phyloP scores from a whole-genome alignment of 192 early-diverging fungal species.

The Backusella luteola region DNA sequence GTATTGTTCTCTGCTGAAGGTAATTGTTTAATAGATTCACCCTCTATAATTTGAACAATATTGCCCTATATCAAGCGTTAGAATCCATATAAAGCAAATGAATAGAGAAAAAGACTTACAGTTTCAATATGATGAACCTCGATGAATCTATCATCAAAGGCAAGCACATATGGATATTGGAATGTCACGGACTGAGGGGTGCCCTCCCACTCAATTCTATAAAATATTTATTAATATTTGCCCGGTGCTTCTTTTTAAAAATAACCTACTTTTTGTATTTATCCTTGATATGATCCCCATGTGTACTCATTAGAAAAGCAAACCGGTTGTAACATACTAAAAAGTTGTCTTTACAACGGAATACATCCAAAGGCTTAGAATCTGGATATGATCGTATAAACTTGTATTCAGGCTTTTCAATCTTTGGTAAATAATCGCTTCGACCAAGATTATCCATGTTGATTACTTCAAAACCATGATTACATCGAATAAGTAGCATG shows the following conservation, averaged over 20 bases:
- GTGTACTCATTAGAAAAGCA: constrained; percentile 75
- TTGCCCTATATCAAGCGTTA: constrained; percentile 12
- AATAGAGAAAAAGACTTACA: constrained; percentile 30
- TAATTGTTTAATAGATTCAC: constrained; percentile 16
- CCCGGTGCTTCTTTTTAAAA: neutral
- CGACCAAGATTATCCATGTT: constrained; percentile 68
- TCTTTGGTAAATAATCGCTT: constrained; percentile 70
- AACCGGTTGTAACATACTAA: constrained; percentile 89
- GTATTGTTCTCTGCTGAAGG: constrained; percentile 10
- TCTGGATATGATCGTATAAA: constrained; percentile 68
- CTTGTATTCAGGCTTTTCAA: constrained; percentile 69
- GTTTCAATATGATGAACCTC: constrained; percentile 86
- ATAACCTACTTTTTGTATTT: neutral
- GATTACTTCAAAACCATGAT: constrained; percentile 93
- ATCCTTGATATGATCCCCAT: constrained; percentile 39
- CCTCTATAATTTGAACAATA: constrained; percentile 20
- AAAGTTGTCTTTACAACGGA: constrained; percentile 72
- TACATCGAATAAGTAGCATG: constrained; percentile 82
- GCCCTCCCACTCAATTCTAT: constrained; percentile 71
- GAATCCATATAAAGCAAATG: neutral
- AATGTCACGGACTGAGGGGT: constrained; percentile 75
- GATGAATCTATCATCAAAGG: constrained; percentile 86
- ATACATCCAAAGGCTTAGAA: constrained; percentile 77
- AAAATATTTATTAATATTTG: neutral
- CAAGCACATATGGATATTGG: constrained; percentile 85